Evolutionary conservation across 2,329 filamentous ascomycete genomes (phyloP), one percentile per base, ranked within the genome.

Genomic region (Lasiodiplodia hormozganensis): DNA sequence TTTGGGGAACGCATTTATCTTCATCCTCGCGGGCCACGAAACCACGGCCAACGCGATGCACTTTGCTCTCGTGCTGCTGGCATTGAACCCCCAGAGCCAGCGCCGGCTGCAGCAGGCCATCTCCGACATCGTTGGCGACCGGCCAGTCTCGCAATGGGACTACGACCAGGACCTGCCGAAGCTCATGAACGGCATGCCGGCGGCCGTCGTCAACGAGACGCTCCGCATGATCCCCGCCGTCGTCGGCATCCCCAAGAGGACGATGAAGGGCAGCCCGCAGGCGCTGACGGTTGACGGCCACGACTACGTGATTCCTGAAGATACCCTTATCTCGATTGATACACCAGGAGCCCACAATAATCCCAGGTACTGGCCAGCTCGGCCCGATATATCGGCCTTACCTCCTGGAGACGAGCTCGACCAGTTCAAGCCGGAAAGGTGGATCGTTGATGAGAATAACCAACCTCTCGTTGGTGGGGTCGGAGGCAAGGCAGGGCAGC

Each of bases 151-250:
- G 0, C 83, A 86, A 8, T 95, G 92, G 92, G 85, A 88, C 73
- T 95, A 93, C 76, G 91, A 94, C 54, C 79, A 82, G 12, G 83
- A 87, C 72, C 84, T 94, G 70, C 88, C 87, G 53, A 82, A 85
- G 10, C 84, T 96, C 69, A 87, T 92, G 72, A 87, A 85, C 12
- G 88, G 89, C 69, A 90, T 92, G 84, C 81, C 90, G 11, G 92
- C 90, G 21, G 92, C 92, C 4, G 87, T 90, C 73, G 86, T 95
- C 85, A 92, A 93, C 75, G 92, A 96, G 81, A 89, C 90, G 47
- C 84, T 96, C 65, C 88, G 93, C 12, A 74, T 94, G 52, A 84
- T 93, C 69, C 91, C 92, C 2, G 88, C 92, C 0, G 90, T 93
- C 21, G 82, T 89, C 53, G 87, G 86, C 65, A 90, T 96, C 31